These are phyloP conservation scores for Pyrenochaeta sp. DNA, from an alignment of 2,329 filamentous ascomycete genomes.

Conservation along the genomic window DNA sequence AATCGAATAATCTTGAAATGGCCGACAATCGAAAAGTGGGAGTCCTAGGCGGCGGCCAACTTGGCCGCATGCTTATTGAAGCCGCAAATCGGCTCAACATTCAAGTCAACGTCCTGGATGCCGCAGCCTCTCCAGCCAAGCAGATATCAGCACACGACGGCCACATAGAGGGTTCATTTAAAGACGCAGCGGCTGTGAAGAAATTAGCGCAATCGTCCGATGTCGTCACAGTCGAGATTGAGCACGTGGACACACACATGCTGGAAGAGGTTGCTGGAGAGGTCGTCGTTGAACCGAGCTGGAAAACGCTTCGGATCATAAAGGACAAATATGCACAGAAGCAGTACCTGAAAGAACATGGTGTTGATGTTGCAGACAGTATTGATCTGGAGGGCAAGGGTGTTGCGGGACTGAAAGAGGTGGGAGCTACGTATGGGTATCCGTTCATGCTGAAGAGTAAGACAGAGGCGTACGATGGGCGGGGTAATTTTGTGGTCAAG, in stretches of 20 bases:
- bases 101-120: conserved; percentile 80
- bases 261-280: conserved; percentile 80
- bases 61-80: conserved; percentile 94
- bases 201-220: conserved; percentile 80
- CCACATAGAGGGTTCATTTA: conserved; percentile 89
- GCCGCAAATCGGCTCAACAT: conserved; percentile 82
- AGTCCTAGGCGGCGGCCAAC: conserved; percentile 59
- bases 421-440: conserved; percentile 73
- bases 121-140: conserved; percentile 79
- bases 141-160: conserved; percentile 79
- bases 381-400: conserved; percentile 69
- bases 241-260: conserved; percentile 91
- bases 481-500: conserved; percentile 74
- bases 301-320: conserved; percentile 85
- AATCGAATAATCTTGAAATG: conserved; percentile 24
- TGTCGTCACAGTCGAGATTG: conserved; percentile 91
- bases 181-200: conserved; percentile 79
- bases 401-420: conserved; percentile 67
- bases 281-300: conserved; percentile 77
- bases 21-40: conserved; percentile 46
- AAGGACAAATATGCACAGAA: conserved; percentile 96
- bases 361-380: conserved; percentile 77
- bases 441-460: conserved; percentile 93
- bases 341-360: conserved; percentile 73
- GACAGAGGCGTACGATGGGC: conserved; percentile 92